These are phyloP conservation scores for Fusarium domesticum DNA, from an alignment of 2,329 filamentous ascomycete genomes.

Conservation along the genomic window DNA sequence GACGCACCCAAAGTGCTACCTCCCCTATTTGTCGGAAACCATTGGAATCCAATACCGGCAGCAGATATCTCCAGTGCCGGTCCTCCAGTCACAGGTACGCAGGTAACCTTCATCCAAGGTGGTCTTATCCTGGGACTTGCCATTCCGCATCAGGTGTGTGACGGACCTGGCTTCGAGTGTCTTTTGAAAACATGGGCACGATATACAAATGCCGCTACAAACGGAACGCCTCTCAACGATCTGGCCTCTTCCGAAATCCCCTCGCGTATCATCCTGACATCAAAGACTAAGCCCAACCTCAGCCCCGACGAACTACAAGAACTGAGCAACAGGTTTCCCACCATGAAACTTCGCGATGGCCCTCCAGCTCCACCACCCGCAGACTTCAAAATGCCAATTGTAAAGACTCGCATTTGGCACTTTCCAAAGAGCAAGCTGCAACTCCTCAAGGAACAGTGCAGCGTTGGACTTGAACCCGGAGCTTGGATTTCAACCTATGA, in stretches of 20 bases:
- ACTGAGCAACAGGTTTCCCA: background rate
- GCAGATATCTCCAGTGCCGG: background rate
- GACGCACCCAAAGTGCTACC: slow-evolving; percentile 3
- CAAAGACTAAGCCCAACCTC: background rate
- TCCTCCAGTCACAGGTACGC: slow-evolving; percentile 4
- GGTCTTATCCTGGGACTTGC: slow-evolving; percentile 12
- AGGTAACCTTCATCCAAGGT: slow-evolving; percentile 12
- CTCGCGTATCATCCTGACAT: background rate
- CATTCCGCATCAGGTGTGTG: slow-evolving; percentile 10
- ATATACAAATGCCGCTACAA: slow-evolving; percentile 1
- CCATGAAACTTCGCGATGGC: slow-evolving; percentile 7
- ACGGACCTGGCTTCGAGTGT: slow-evolving; percentile 13
- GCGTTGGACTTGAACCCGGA: background rate
- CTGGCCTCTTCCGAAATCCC: background rate
- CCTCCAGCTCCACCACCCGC: slow-evolving; percentile 7
- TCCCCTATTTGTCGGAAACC: background rate
- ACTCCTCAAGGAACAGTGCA: slow-evolving; percentile 3
- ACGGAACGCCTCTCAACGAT: background rate
- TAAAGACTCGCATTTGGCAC: slow-evolving; percentile 12
- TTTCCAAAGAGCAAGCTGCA: slow-evolving; percentile 8
- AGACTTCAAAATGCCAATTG: slow-evolving; percentile 11
- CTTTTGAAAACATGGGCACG: slow-evolving; percentile 10
- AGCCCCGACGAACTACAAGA: slow-evolving; percentile 3
- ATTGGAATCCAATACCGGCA: slow-evolving; percentile 1
- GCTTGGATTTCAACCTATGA: slow-evolving; percentile 16